Conservation (phyloP, 768 basidiomycete genomes). For the Mycena crocata region DNA sequence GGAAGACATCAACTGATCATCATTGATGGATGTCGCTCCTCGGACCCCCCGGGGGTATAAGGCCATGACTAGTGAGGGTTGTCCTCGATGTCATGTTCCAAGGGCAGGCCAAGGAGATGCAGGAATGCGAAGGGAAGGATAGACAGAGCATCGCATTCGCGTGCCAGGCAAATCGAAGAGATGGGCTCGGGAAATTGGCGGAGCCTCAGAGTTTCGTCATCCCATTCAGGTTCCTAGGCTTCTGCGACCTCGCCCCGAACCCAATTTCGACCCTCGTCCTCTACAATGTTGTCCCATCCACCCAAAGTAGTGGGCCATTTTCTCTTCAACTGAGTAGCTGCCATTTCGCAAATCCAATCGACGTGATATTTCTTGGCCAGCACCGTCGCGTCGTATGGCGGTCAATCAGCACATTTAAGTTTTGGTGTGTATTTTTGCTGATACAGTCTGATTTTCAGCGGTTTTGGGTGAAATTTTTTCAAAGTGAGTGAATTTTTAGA, state of each 20-base stretch:
- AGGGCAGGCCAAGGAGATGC: not conserved
- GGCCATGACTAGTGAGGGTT: not conserved
- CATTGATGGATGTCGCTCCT: too few relatives aligned
- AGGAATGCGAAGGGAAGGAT: conserved; percentile 20
- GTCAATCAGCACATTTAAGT: too few relatives aligned
- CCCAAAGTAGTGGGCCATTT: not conserved
- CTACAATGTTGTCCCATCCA: not conserved
- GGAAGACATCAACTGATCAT: too few relatives aligned
- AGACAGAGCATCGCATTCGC: not conserved
- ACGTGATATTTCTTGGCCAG: conserved; percentile 21
- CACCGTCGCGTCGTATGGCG: too few relatives aligned
- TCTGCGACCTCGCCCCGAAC: not conserved
- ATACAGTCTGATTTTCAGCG: too few relatives aligned
- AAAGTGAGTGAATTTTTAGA: too few relatives aligned
- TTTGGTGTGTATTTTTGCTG: too few relatives aligned
- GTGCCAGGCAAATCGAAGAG: conserved; percentile 14
- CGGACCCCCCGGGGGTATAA: too few relatives aligned
- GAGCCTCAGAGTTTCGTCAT: not conserved
- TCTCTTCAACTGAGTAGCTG: conserved; percentile 12
- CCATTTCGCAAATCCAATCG: conserved; percentile 8
- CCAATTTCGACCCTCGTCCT: not conserved
- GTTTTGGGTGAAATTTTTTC: too few relatives aligned
- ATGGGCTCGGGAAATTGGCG: conserved; percentile 5
- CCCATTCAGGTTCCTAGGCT: not conserved
- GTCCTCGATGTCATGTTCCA: not conserved